Evolutionary conservation across 495 filamentous ascomycete genomes (phyloP).

Genomic region (Pseudoneurospora amorphoporcata): DNA sequence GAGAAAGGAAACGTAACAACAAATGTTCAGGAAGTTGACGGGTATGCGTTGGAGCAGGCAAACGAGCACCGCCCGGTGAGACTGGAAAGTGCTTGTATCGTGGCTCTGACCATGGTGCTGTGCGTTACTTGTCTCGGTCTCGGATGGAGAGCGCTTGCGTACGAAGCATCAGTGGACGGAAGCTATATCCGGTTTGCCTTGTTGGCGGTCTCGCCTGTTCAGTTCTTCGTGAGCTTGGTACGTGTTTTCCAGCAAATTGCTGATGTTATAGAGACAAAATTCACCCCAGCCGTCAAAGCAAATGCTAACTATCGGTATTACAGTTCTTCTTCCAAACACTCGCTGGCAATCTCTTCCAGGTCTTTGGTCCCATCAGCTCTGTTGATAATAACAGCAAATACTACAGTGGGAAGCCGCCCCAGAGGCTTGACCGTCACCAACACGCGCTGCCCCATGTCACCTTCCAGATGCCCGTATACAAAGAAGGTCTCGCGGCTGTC

Average conservation of each 20-base stretch:
- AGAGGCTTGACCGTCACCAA: conserved; percentile 33
- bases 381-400: conserved; percentile 47
- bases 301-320: conserved; percentile 3
- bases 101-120: conserved; percentile 39
- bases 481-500: conserved; percentile 54
- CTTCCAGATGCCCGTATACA: conserved; percentile 69
- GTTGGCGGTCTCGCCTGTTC: conserved; percentile 33
- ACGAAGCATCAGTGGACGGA: conserved; percentile 41
- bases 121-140: conserved; percentile 42
- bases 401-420: conserved; percentile 47
- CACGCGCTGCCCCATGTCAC: conserved; percentile 54
- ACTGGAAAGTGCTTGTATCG: conserved; percentile 42
- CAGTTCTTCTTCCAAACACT: conserved; percentile 55
- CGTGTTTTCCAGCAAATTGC: conserved; percentile 7
- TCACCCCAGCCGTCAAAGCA: not conserved
- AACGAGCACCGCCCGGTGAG: conserved; percentile 32
- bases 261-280: not conserved
- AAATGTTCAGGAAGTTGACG: conserved; percentile 4
- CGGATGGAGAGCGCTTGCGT: conserved; percentile 44
- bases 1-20: conserved; percentile 10
- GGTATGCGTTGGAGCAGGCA: conserved; percentile 18
- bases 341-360: conserved; percentile 44
- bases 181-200: conserved; percentile 40
- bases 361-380: conserved; percentile 49
- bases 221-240: conserved; percentile 49